Percentiles rank a stretch among this genome's conserved stretches.
These are phyloP conservation scores for Odontarrhena argentea DNA, from an alignment of 345 rosid genomes.

Conservation along the genomic window DNA sequence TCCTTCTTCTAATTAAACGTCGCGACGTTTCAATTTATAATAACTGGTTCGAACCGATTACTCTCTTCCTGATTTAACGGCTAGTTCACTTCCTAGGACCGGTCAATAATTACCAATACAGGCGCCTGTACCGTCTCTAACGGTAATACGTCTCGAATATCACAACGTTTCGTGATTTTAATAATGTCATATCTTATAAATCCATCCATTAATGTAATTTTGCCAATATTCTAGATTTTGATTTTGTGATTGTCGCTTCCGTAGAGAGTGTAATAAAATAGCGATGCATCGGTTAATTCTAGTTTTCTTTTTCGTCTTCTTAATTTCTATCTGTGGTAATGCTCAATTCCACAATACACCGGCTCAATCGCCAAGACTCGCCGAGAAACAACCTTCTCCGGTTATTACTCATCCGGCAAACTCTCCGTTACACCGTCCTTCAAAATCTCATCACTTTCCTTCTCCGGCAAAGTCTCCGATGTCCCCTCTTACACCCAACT, in stretches of 20 bases:
- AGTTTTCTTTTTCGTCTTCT: slow-evolving; percentile 32
- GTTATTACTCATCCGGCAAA: background rate
- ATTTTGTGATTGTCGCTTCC: background rate
- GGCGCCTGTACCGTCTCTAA: slow-evolving; percentile 42
- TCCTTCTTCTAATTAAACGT: background rate
- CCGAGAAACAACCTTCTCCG: background rate
- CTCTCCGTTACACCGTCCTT: background rate
- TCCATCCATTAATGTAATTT: background rate
- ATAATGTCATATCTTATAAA: background rate
- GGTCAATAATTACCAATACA: slow-evolving; percentile 8
- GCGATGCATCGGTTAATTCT: slow-evolving; percentile 31
- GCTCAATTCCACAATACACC: slow-evolving; percentile 49
- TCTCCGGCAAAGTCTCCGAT: slow-evolving; percentile 31
- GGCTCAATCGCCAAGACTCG: slow-evolving; percentile 42
- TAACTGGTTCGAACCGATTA: slow-evolving; percentile 24
- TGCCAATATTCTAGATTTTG: background rate
- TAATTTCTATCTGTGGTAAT: slow-evolving; percentile 24
- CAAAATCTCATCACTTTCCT: slow-evolving; percentile 28
- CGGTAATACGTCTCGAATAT: slow-evolving; percentile 51
- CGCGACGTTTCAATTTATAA: background rate
- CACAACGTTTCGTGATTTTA: slow-evolving; percentile 36
- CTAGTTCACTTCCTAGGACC: slow-evolving; percentile 47
- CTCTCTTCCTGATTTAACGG: slow-evolving; percentile 48
- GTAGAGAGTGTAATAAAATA: background rate
- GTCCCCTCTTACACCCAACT: slow-evolving; percentile 16